phyloP scores from a whole-genome alignment of 1,284 basidiomycete species.

The Rhizopogon hawkerae region DNA sequence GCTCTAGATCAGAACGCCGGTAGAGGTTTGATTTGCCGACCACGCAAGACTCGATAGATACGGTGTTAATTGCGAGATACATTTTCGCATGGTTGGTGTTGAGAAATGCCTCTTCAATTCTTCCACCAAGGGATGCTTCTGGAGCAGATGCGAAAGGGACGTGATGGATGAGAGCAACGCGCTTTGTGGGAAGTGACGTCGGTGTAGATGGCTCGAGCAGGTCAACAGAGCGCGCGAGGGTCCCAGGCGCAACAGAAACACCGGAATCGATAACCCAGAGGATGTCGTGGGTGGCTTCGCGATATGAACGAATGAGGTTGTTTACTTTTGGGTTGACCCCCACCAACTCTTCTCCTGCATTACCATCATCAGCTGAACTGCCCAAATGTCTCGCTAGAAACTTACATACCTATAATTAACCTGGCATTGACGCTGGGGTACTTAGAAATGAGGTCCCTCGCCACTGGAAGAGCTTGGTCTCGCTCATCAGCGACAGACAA shows the following conservation, averaged over 20 bases:
- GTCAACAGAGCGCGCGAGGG: constrained; percentile 81
- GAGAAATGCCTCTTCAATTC: constrained; percentile 89
- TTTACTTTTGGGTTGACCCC: constrained; percentile 98
- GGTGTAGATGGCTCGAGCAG: constrained; percentile 41
- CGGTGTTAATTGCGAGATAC: constrained; percentile 92
- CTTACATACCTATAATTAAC: constrained; percentile 64
- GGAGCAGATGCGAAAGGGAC: constrained; percentile 84
- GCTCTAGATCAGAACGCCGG: constrained; percentile 79
- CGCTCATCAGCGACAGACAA: constrained; percentile 76
- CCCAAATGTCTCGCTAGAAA: constrained; percentile 1
- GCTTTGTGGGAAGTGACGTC: constrained; percentile 26
- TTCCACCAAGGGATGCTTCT: constrained; percentile 63
- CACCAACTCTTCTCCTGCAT: constrained; percentile 59
- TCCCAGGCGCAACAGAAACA: constrained; percentile 71
- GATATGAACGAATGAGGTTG: constrained; percentile 85
- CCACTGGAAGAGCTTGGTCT: constrained; percentile 78
- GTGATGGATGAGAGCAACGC: constrained; percentile 89
- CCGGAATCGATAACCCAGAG: constrained; percentile 98
- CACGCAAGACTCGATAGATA: constrained; percentile 89
- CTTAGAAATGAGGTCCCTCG: constrained; percentile 65
- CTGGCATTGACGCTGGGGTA: constrained; percentile 67
- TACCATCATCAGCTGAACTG: constrained; percentile 7
- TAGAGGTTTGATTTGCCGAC: constrained; percentile 97
- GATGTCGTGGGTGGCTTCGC: constrained; percentile 77
- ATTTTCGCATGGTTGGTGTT: constrained; percentile 99